phyloP scores from a whole-genome alignment of 108 stramenopile species.

The Cyclotella choctawhatcheeana region DNA sequence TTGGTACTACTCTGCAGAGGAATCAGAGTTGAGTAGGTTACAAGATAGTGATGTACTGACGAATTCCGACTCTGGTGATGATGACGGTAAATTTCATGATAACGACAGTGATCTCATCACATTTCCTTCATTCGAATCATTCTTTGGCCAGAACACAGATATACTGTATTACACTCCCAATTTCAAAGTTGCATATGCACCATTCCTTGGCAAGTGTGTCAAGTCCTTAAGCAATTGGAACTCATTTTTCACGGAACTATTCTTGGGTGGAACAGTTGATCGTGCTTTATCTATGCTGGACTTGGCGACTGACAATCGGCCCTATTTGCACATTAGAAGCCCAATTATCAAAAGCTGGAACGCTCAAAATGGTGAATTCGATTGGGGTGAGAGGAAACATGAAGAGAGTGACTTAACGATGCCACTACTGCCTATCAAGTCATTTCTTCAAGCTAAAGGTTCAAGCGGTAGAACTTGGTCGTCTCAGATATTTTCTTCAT shows the following conservation, averaged over 20 bases:
- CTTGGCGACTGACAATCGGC: conserved; percentile 11
- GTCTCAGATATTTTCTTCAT: conserved; percentile 22
- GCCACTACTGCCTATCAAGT: conserved; percentile 42
- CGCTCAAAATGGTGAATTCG: conserved; percentile 3
- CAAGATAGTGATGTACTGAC: conserved; percentile 15
- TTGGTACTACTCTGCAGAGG: conserved; percentile 30
- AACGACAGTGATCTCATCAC: conserved; percentile 29
- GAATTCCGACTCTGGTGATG: conserved; percentile 7
- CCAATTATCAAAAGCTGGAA: conserved; percentile 36
- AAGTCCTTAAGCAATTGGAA: conserved; percentile 39
- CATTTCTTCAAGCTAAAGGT: conserved; percentile 41
- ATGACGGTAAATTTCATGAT: conserved; percentile 16
- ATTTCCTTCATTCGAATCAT: conserved; percentile 50
- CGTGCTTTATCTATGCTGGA: conserved; percentile 36
- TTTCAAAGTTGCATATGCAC: conserved; percentile 35
- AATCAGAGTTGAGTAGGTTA: conserved; percentile 23
- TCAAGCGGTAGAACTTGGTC: conserved; percentile 30
- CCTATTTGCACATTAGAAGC: conserved; percentile 42
- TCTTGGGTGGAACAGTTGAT: conserved; percentile 47
- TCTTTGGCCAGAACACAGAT: conserved; percentile 50
- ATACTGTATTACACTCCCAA: conserved; percentile 42
- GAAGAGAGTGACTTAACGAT: conserved; percentile 38
- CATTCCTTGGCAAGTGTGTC: conserved; percentile 47
- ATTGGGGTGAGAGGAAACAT: conserved; percentile 24
- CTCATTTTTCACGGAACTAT: conserved; percentile 29